Evolutionary conservation across 2,329 filamentous ascomycete species (phyloP).

Genomic region (Aspergillus tamarii): DNA sequence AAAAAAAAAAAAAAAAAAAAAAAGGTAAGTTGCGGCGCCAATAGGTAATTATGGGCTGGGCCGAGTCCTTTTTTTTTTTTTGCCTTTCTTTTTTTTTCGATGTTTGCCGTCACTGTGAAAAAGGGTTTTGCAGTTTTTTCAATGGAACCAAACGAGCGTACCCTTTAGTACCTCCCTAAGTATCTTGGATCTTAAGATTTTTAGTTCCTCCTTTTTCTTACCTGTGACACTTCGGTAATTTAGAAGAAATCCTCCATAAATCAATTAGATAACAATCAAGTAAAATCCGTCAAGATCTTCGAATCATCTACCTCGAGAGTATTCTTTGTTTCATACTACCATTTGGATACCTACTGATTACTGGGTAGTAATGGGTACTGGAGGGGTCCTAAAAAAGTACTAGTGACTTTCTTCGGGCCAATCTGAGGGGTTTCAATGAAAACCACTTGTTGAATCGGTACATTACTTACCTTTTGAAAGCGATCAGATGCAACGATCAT

Average conservation of each 20-base stretch:
- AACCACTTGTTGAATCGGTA: neutral
- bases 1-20: neutral
- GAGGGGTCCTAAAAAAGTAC: neutral
- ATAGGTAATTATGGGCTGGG: slow-evolving; percentile 4
- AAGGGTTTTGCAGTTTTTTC: slow-evolving; percentile 1
- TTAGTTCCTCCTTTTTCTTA: neutral
- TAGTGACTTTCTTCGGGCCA: slow-evolving; percentile 5
- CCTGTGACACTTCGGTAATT: neutral
- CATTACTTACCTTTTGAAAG: neutral
- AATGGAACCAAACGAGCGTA: slow-evolving; percentile 2
- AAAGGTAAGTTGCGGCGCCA: slow-evolving; percentile 3
- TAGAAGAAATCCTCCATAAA: neutral
- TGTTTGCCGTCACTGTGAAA: slow-evolving; percentile 1
- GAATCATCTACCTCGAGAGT: neutral
- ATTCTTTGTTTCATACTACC: neutral
- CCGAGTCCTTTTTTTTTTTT: neutral
- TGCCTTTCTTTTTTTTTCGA: neutral
- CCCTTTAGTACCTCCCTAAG: neutral
- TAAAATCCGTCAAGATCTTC: neutral
- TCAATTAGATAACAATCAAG: neutral
- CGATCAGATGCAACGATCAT: neutral
- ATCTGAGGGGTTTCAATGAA: slow-evolving; percentile 17
- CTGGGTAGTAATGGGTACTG: neutral
- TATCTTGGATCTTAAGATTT: neutral
- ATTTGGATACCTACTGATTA: neutral